phyloP scores from a whole-genome alignment of 495 filamentous ascomycete genomes.

The Talaromyces borbonicus region DNA sequence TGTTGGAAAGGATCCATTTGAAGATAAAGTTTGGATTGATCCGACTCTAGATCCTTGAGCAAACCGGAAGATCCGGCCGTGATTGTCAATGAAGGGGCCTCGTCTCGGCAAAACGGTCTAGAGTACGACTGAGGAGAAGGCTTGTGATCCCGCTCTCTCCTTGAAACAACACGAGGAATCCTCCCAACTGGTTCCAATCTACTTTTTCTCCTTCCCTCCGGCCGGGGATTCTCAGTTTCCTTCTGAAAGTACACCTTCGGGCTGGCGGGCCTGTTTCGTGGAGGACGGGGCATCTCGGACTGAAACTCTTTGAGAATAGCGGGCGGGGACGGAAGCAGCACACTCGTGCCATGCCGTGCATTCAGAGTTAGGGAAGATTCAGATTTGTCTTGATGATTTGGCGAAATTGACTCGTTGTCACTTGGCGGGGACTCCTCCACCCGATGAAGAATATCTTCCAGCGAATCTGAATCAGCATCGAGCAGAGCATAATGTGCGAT shows the following conservation, averaged over 20 bases:
- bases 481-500: conserved; percentile 77
- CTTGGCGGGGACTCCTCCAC: conserved; percentile 40
- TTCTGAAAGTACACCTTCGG: conserved; percentile 32
- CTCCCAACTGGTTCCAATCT: conserved; percentile 75
- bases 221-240: conserved; percentile 18
- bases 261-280: conserved; percentile 24
- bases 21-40: conserved; percentile 20
- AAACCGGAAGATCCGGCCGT: conserved; percentile 9
- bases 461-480: conserved; percentile 59
- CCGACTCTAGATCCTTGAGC: conserved; percentile 10
- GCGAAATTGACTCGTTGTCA: conserved; percentile 26
- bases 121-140: conserved; percentile 78
- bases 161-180: conserved; percentile 78
- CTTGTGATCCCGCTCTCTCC: conserved; percentile 54
- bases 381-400: conserved; percentile 23
- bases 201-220: conserved; percentile 18
- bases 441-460: conserved; percentile 58
- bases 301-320: conserved; percentile 35
- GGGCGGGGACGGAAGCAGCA: conserved; percentile 46
- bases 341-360: conserved; percentile 36
- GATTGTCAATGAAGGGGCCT: conserved; percentile 21
- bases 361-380: conserved; percentile 17
- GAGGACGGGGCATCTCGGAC: conserved; percentile 24
- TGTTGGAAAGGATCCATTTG: conserved; percentile 13
- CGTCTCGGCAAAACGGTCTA: conserved; percentile 55